Conservation (phyloP, 352 stramenopile genomes). For the Phytophthora boehmeriae region DNA sequence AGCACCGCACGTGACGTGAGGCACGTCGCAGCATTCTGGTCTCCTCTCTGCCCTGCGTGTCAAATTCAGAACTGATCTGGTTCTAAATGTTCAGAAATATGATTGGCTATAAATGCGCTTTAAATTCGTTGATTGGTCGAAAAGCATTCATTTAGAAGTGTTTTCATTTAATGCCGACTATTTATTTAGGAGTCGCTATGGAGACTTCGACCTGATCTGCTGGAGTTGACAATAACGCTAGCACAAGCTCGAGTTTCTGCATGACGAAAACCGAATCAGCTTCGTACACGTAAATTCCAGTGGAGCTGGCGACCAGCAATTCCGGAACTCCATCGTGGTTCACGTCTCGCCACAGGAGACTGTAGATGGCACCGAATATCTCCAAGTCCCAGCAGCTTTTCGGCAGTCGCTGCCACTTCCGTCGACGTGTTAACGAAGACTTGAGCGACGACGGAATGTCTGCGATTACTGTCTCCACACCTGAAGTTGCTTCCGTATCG, state of each 20-base stretch:
- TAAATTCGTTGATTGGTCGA: conserved; percentile 11
- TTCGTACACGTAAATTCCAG: conserved; percentile 73
- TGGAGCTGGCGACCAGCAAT: conserved; percentile 66
- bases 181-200: conserved; percentile 5
- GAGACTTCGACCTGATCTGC: neutral
- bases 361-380: conserved; percentile 75
- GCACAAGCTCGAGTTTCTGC: conserved; percentile 33
- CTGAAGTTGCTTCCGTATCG: conserved; percentile 17
- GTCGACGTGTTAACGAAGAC: conserved; percentile 10
- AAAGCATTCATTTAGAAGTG: neutral
- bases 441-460: neutral
- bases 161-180: too few relatives aligned
- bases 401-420: conserved; percentile 44
- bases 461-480: conserved; percentile 1
- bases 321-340: conserved; percentile 72
- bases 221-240: conserved; percentile 23
- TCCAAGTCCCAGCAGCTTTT: conserved; percentile 49
- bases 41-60: conserved; percentile 13
- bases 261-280: conserved; percentile 48
- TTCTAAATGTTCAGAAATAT: conserved; percentile 3
- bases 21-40: conserved; percentile 12
- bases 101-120: neutral
- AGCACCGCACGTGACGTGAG: conserved; percentile 22
- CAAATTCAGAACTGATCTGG: conserved; percentile 25
- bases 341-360: conserved; percentile 65